Base-by-base conservation (phyloP, 2,329 filamentous ascomycete species). In the Amylocarpus encephaloides region DNA sequence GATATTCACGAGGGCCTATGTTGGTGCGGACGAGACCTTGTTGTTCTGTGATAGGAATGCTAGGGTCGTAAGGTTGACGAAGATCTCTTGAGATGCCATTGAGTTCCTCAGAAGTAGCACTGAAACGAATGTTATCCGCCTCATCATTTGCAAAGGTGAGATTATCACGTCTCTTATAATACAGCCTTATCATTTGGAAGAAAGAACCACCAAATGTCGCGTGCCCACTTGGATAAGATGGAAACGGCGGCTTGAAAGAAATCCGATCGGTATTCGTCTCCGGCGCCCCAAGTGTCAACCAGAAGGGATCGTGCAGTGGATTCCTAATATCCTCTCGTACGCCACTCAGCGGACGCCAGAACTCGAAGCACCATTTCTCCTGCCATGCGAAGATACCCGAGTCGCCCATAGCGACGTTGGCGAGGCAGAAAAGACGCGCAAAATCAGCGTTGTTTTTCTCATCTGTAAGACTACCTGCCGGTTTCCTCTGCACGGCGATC, bases 371-470 rank as follows among this genome's bases (percentile, higher is more conserved):
- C 33, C 41, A 49, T 32, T 49, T 49, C 19, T 36, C 47, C 9
- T 32, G 40, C 47, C 40, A 49, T 32, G 47, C 26, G 33, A 49
- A 49, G 15, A 49, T 43, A 4, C 47, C 38, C 3, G 47, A 39
- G 40, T 49, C 40, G 18, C 47, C 47, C 47, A 49, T 43, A 30
- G 26, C 47, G n/a, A 44, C 40, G 36, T 49, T 49, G 9, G 47
- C 47, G 5, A 49, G 40, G 30, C 29, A 34, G 47, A 49, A 49
- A 29, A 49, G 15, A 22, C 47, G 47, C 10, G 47, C 40, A 38
- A 48, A 49, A 22, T 49, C 47, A 38, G 47, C 47, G 33, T 49
- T 49, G 32, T 43, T 49, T n/a, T 34, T 30, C 22, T 49, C 47
- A 36, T 43, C 47, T 11, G 18, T 15, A 16, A 49, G 22, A 18